Base-by-base conservation (phyloP, 495 filamentous ascomycete species). In the Penicillium tannophilum region DNA sequence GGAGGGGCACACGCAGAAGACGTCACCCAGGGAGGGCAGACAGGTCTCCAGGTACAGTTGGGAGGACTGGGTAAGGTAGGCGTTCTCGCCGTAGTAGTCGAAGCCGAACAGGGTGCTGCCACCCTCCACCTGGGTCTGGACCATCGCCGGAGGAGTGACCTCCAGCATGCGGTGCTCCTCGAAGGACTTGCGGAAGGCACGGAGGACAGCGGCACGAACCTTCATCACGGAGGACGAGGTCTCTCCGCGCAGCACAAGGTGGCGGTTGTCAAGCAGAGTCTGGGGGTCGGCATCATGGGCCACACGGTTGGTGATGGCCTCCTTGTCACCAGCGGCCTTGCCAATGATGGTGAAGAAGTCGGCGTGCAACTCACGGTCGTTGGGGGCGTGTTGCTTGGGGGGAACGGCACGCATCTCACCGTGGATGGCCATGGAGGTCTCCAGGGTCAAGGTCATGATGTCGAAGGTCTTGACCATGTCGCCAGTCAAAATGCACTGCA, bases 121-220 rank as follows among this genome's bases (percentile, higher is more conserved):
- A 60, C 94, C 94, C 78, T 99, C 94, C 57, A 97, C 94, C 75
- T 97, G 93, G 7, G 94, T 98, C 75, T 99, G 94, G n/a, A 98
- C 95, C 77, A 99, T 90, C 44, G 91, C 92, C 9, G 94, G 94
- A 3, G 94, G 94, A 43, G 88, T 89, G 47, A 99, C 93, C 75
- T 98, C 93, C 46, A 82, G 68, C 70, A 95, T 82, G 50, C 86
- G 82, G 65, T 88, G 82, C 65, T 92, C 88, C 63, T 88, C 86
- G 72, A 93, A 98, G 48, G 86, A 83, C 68, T 86, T 82, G 63
- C 87, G 81, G 78, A 98, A 98, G 2, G 93, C 93, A 55, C 86
- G 82, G 61, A 97, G 84, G 19, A 93, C 84, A 3, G 88, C 88
- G 36, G 91, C 87, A 31, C 93, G 90, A 20, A 99, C 90, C 77